Conservation (phyloP, 495 filamentous ascomycete genomes). For the Letharia columbiana region DNA sequence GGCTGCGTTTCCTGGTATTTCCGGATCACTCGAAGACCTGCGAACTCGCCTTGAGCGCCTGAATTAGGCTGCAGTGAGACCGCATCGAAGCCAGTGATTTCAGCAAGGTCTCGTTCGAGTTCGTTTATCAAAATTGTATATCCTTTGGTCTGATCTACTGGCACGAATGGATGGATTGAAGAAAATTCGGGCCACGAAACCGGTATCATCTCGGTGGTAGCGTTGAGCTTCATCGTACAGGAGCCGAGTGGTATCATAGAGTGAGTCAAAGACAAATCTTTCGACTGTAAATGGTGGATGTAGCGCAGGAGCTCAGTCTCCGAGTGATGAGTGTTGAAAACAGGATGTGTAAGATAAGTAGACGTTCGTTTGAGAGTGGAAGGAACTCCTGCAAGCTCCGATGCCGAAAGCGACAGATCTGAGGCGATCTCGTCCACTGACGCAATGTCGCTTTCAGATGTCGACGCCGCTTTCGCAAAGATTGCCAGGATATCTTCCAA, state of each 20-base stretch:
- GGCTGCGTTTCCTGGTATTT: conserved; percentile 65
- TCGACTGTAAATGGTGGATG: conserved; percentile 89
- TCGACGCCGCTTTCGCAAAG: conserved; percentile 40
- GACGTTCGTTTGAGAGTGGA: conserved; percentile 61
- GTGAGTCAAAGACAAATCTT: conserved; percentile 89
- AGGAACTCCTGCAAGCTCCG: conserved; percentile 42
- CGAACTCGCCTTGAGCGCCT: conserved; percentile 93
- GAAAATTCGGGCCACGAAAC: conserved; percentile 80
- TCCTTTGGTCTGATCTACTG: conserved; percentile 52
- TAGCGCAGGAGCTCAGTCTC: conserved; percentile 95
- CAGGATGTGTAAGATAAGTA: conserved; percentile 76
- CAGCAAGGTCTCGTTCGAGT: conserved; percentile 65
- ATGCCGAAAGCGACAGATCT: conserved; percentile 24
- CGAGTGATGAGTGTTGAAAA: conserved; percentile 95
- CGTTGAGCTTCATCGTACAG: conserved; percentile 99
- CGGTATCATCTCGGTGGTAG: conserved; percentile 87
- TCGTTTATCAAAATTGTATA: conserved; percentile 63
- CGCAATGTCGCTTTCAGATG: conserved; percentile 17
- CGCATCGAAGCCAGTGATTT: conserved; percentile 84
- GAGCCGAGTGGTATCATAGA: conserved; percentile 99
- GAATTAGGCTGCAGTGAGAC: conserved; percentile 95
- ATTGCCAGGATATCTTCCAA: conserved; percentile 51
- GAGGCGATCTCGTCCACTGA: conserved; percentile 31
- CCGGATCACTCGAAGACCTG: conserved; percentile 86
- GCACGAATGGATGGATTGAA: conserved; percentile 77